Evolutionary conservation across 2,329 filamentous ascomycete species (phyloP).

Genomic region (Neurospora sp.): DNA sequence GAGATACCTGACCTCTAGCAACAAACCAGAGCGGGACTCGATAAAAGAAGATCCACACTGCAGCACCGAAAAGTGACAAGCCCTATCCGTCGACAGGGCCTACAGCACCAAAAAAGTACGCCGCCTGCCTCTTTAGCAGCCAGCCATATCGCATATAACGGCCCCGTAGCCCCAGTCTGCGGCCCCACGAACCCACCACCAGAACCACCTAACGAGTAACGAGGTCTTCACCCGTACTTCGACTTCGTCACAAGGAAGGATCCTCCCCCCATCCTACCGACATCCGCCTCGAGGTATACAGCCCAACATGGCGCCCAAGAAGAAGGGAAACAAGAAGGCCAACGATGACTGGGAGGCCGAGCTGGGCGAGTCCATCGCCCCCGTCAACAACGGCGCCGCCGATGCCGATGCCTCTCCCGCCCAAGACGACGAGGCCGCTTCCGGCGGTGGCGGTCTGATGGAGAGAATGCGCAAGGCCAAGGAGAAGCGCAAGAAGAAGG

Average conservation of each 20-base stretch:
- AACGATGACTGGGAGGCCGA: slow-evolving; percentile 94
- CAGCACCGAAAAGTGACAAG: neutral
- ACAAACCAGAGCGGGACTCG: neutral
- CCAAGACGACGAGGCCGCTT: slow-evolving; percentile 43
- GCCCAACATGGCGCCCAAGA: slow-evolving; percentile 76
- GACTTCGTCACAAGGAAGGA: neutral
- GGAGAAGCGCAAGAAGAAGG: slow-evolving; percentile 86
- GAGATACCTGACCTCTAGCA: too few species aligned
- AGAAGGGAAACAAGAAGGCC: slow-evolving; percentile 75
- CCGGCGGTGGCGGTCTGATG: slow-evolving; percentile 58
- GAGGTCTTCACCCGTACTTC: neutral
- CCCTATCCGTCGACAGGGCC: neutral
- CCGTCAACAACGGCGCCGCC: slow-evolving; percentile 43
- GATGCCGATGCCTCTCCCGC: slow-evolving; percentile 40
- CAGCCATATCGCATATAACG: neutral
- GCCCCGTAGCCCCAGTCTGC: neutral
- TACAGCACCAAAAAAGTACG: neutral
- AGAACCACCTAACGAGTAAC: neutral
- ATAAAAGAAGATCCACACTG: neutral
- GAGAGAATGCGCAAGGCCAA: slow-evolving; percentile 73
- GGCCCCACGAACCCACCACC: neutral
- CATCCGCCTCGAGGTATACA: neutral
- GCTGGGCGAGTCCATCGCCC: slow-evolving; percentile 66
- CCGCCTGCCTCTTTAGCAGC: neutral
- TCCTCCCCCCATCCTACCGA: neutral